Evolutionary conservation across 2,329 filamentous ascomycete genomes (phyloP).

Genomic region (Monilinia polystroma): DNA sequence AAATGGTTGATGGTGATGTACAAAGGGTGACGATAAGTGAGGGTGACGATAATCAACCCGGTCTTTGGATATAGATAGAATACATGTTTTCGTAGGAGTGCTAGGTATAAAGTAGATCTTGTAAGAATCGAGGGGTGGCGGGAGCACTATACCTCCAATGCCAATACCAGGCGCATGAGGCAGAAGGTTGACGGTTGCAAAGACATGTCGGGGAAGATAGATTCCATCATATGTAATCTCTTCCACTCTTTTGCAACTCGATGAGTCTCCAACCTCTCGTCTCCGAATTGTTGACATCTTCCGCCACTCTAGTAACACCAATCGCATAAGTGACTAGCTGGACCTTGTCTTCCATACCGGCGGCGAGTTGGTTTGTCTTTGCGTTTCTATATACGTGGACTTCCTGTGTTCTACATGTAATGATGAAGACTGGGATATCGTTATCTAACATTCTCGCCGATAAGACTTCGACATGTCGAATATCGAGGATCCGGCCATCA

Average conservation of each 20-base stretch:
- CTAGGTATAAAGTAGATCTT: not conserved
- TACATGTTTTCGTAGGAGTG: not conserved
- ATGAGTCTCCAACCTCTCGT: conserved; percentile 96
- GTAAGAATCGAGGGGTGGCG: not conserved
- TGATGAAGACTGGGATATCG: conserved; percentile 92
- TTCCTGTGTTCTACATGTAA: conserved; percentile 94
- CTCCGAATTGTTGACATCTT: conserved; percentile 96
- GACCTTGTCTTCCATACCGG: conserved; percentile 98
- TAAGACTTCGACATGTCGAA: conserved; percentile 87
- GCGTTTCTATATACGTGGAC: conserved; percentile 95
- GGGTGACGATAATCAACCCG: not conserved
- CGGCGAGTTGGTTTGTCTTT: conserved; percentile 85
- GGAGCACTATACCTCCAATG: not conserved
- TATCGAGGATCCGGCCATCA: conserved; percentile 92
- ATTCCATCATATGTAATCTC: conserved; percentile 73
- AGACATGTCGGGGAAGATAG: not conserved
- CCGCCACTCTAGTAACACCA: conserved; percentile 86
- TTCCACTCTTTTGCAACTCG: conserved; percentile 96
- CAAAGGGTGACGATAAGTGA: not conserved
- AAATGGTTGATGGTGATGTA: not conserved
- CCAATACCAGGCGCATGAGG: no score
- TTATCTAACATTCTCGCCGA: conserved; percentile 78
- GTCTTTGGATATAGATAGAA: not conserved
- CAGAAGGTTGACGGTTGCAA: not conserved
- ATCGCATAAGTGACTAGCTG: conserved; percentile 98